These are phyloP conservation scores for Penicillium thymicola DNA, from an alignment of 2,329 filamentous ascomycete species.

Conservation along the genomic window DNA sequence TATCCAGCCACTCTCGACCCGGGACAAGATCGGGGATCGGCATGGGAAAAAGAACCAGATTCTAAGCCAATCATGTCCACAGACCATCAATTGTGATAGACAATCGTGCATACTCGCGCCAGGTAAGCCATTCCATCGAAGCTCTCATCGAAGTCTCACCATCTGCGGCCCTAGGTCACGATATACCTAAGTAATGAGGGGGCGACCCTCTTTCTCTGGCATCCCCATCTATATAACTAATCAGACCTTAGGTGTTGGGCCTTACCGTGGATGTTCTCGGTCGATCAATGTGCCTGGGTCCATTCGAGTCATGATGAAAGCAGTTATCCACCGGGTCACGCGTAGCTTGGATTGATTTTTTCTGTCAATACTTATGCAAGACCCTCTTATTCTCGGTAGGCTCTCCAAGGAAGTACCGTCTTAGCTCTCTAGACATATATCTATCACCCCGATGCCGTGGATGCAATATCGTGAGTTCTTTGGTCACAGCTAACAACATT, in stretches of 20 bases:
- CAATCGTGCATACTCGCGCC: constrained; percentile 3
- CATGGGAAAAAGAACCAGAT: not conserved
- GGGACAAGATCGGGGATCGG: not conserved
- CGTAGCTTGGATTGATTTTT: constrained; percentile 13
- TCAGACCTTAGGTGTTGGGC: constrained; percentile 10
- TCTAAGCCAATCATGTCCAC: not conserved
- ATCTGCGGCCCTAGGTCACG: constrained; percentile 10
- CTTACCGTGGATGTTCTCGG: constrained; percentile 25
- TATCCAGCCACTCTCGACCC: not conserved
- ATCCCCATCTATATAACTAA: too few relatives aligned
- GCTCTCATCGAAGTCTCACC: constrained; percentile 10
- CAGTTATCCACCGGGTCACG: constrained; percentile 25
- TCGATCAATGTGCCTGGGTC: constrained; percentile 19
- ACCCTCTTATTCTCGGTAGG: constrained; percentile 17
- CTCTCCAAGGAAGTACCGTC: constrained; percentile 17
- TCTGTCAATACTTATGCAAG: constrained; percentile 1
- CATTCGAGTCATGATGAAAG: constrained; percentile 27
- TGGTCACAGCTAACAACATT: not conserved
- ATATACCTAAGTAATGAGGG: not conserved
- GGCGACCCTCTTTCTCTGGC: not conserved
- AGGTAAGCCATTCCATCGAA: constrained; percentile 11
- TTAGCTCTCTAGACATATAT: constrained; percentile 19
- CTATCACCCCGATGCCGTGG: constrained; percentile 3
- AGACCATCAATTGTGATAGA: not conserved
- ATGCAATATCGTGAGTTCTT: not conserved